Evolutionary conservation across 306 rosid genomes (phyloP).

Genomic region (Ochetophila trinervis): DNA sequence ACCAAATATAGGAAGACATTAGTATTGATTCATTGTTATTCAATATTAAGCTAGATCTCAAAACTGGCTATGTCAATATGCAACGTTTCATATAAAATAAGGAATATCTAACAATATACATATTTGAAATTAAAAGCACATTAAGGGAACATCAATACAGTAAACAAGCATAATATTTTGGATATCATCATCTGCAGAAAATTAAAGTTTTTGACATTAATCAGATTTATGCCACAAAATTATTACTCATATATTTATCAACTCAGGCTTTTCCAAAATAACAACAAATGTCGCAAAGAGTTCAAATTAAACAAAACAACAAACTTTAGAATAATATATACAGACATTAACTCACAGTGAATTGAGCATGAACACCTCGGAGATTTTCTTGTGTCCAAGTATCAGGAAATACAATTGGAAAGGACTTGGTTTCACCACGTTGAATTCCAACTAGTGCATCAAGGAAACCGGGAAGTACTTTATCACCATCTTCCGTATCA

Average conservation of each 20-base stretch:
- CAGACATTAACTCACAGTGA: constrained; percentile 58
- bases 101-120: too few relatives aligned
- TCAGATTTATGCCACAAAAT: background rate
- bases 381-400: constrained; percentile 87
- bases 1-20: background rate
- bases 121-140: too few relatives aligned
- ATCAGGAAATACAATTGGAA: constrained; percentile 85
- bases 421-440: constrained; percentile 75
- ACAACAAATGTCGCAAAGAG: background rate
- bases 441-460: constrained; percentile 69
- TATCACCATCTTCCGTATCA: constrained; percentile 83
- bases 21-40: background rate
- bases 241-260: background rate
- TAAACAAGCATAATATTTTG: background rate
- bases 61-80: too few relatives aligned
- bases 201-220: background rate
- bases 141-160: too few relatives aligned
- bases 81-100: too few relatives aligned
- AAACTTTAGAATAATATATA: background rate
- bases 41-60: background rate
- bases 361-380: constrained; percentile 80
- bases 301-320: background rate
- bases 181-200: background rate
- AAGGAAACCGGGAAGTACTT: constrained; percentile 72
- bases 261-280: background rate